These are phyloP conservation scores for Aspergillus sp. DNA, from an alignment of 2,329 filamentous ascomycete species.

Conservation along the genomic window DNA sequence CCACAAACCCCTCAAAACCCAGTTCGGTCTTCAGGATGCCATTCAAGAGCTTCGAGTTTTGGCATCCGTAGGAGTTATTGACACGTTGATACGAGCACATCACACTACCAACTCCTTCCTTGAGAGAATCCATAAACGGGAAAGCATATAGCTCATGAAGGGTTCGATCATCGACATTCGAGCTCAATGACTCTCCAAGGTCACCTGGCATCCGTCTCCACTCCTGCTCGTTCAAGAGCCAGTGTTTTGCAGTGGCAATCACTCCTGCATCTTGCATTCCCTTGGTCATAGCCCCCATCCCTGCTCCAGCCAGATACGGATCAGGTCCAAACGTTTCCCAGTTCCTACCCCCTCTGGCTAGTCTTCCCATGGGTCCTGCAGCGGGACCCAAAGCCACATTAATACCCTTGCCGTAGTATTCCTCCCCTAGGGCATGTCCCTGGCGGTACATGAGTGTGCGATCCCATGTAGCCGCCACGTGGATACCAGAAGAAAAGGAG, in stretches of 20 bases:
- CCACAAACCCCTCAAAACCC: slow-evolving; percentile 46
- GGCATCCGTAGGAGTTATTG: slow-evolving; percentile 46
- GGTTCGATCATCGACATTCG: slow-evolving; percentile 66
- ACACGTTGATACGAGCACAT: slow-evolving; percentile 46
- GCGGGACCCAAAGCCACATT: slow-evolving; percentile 42
- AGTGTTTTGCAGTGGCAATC: slow-evolving; percentile 30
- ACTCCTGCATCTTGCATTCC: slow-evolving; percentile 54
- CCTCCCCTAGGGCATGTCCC: slow-evolving; percentile 51
- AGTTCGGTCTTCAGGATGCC: slow-evolving; percentile 48
- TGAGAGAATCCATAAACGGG: slow-evolving; percentile 71
- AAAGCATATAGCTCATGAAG: slow-evolving; percentile 73
- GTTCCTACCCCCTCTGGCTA: slow-evolving; percentile 14
- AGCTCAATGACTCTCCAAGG: neutral
- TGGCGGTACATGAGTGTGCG: slow-evolving; percentile 49
- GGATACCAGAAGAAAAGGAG: slow-evolving; percentile 70
- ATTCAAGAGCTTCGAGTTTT: slow-evolving; percentile 44
- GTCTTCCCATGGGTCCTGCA: slow-evolving; percentile 39
- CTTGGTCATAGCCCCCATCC: slow-evolving; percentile 41
- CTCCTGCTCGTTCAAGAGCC: slow-evolving; percentile 61
- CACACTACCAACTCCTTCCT: slow-evolving; percentile 55
- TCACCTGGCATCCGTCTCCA: neutral
- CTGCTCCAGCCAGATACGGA: slow-evolving; percentile 41
- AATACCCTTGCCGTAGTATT: slow-evolving; percentile 34
- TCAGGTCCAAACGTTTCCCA: slow-evolving; percentile 44
- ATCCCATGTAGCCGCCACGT: slow-evolving; percentile 60